phyloP scores from a whole-genome alignment of 257 asterid genomes.

The Nicotiana obtusifolia region DNA sequence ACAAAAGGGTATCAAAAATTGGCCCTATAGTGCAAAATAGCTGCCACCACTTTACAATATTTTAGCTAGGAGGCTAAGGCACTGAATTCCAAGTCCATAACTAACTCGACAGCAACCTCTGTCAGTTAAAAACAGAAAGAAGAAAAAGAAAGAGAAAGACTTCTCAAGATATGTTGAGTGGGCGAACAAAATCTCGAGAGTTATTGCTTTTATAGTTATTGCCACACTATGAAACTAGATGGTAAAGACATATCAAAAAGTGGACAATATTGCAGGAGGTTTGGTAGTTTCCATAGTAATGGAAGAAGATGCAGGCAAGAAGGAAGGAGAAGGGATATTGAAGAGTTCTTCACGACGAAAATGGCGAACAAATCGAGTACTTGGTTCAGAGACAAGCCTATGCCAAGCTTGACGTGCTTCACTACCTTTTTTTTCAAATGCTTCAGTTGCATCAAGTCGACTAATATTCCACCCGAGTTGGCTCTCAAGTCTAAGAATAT shows the following conservation, averaged over 20 bases:
- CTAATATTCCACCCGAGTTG: constrained; percentile 42
- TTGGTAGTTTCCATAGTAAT: background rate
- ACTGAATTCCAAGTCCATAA: background rate
- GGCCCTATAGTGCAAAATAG: background rate
- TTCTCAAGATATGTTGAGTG: background rate
- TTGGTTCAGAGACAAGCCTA: constrained; percentile 42
- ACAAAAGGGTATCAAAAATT: constrained; percentile 18
- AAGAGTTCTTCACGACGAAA: constrained; percentile 34
- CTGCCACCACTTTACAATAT: background rate
- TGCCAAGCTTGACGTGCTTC: constrained; percentile 63
- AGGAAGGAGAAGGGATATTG: constrained; percentile 14
- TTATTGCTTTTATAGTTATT: background rate
- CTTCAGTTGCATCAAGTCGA: constrained; percentile 70
- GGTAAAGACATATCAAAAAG: too few species aligned
- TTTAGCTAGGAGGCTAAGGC: background rate
- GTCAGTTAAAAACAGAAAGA: too few species aligned
- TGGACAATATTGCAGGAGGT: constrained; percentile 11
- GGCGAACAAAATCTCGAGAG: background rate
- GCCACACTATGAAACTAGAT: background rate
- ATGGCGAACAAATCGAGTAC: constrained; percentile 37
- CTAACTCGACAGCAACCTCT: background rate
- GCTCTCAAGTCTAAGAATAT: constrained; percentile 44
- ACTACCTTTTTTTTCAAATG: constrained; percentile 34
- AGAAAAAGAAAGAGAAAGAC: too few species aligned
- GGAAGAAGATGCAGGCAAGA: constrained; percentile 4